These are phyloP conservation scores for Sphaerulina populicola DNA, from an alignment of 2,329 filamentous ascomycete species.

Conservation along the genomic window DNA sequence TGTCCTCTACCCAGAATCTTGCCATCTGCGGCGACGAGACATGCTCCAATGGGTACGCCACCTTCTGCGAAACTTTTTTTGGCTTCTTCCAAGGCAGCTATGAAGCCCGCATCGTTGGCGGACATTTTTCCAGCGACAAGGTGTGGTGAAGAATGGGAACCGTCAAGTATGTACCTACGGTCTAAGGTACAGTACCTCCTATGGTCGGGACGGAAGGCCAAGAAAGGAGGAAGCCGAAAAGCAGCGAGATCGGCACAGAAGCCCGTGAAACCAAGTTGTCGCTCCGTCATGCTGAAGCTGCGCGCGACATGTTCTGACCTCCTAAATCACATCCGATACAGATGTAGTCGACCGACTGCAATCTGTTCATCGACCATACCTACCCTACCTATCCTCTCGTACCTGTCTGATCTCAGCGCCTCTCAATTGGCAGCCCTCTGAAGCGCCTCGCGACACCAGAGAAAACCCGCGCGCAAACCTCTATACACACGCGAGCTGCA, in stretches of 20 bases:
- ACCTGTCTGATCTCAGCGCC: background rate
- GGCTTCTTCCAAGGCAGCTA: constrained; percentile 51
- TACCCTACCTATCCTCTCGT: too few species aligned
- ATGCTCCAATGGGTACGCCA: constrained; percentile 51
- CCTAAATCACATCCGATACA: background rate
- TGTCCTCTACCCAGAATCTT: constrained; percentile 63
- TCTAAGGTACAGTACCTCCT: too few species aligned
- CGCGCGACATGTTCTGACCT: background rate
- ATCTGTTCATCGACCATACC: background rate
- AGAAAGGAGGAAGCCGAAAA: background rate
- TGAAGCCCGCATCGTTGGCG: constrained; percentile 45
- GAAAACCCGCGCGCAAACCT: background rate
- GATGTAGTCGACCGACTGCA: background rate
- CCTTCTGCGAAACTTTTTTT: constrained; percentile 49
- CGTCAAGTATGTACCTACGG: too few species aligned
- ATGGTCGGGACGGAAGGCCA: background rate
- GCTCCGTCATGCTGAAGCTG: background rate
- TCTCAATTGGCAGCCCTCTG: background rate
- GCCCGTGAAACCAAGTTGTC: background rate
- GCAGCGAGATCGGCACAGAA: too few species aligned
- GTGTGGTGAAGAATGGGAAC: background rate
- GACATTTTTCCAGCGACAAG: constrained; percentile 18
- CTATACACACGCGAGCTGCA: background rate
- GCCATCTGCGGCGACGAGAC: constrained; percentile 60
- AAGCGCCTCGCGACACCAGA: background rate